Evolutionary conservation across 225 moss, liverwort and hornwort species (phyloP).

Genomic region (Lunularia cruciata): DNA sequence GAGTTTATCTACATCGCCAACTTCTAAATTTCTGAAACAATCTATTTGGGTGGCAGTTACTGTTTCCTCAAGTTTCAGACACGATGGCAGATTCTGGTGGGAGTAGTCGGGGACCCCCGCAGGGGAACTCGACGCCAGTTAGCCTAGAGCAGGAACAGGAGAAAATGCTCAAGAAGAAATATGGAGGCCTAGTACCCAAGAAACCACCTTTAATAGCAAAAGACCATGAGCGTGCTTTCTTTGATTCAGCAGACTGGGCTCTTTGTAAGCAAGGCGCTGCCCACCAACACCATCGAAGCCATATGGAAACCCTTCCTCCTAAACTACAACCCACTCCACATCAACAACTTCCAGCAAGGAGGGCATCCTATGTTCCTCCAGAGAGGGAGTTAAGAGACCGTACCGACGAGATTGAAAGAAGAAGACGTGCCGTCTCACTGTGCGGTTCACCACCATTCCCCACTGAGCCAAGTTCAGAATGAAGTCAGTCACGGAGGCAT

Average conservation of each 20-base stretch:
- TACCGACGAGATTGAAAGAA: slow-evolving; percentile 20
- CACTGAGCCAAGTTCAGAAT: no score
- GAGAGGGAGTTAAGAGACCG: slow-evolving; percentile 19
- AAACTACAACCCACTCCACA: slow-evolving; percentile 48
- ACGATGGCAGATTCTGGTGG: slow-evolving; percentile 4
- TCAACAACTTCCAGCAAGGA: slow-evolving; percentile 43
- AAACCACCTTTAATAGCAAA: slow-evolving; percentile 94
- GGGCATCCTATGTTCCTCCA: slow-evolving; percentile 39
- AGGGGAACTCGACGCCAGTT: neutral
- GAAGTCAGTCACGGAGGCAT: no score
- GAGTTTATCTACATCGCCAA: no score
- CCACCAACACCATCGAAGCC: slow-evolving; percentile 11
- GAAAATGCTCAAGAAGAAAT: slow-evolving; percentile 84
- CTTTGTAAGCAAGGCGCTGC: slow-evolving; percentile 77
- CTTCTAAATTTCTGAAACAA: no score
- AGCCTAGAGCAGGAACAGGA: slow-evolving; percentile 45
- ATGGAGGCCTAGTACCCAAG: slow-evolving; percentile 90
- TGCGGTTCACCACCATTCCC: no score
- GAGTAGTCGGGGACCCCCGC: neutral
- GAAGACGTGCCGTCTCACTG: slow-evolving; percentile 22
- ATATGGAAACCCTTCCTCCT: slow-evolving; percentile 43
- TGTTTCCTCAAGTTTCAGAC: no score
- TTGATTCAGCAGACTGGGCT: slow-evolving; percentile 98
- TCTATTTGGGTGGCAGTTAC: no score
- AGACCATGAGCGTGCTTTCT: slow-evolving; percentile 91